phyloP scores from a whole-genome alignment of 2,329 filamentous ascomycete genomes.

The Cryphonectria nitschkei region DNA sequence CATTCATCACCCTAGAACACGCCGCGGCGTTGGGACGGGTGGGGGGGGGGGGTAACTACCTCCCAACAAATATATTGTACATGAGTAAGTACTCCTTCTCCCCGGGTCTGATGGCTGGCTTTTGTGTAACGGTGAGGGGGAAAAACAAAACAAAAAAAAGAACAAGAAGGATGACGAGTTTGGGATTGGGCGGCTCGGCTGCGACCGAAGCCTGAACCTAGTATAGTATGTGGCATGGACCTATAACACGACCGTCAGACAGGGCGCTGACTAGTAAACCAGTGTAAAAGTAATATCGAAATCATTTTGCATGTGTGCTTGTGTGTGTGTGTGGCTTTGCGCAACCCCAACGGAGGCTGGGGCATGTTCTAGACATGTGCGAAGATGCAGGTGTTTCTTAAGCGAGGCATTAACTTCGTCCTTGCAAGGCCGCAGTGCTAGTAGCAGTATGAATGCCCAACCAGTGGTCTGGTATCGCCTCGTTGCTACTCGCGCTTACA shows the following conservation, averaged over 20 bases:
- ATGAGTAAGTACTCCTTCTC: not conserved
- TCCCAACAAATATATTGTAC: not conserved
- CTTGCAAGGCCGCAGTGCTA: not conserved
- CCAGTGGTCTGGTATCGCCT: not conserved
- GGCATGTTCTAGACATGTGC: not conserved
- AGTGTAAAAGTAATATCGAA: not conserved
- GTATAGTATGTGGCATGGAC: not conserved
- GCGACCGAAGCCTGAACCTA: not conserved
- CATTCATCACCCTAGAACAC: not conserved
- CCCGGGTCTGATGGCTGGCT: not conserved
- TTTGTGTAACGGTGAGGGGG: not conserved
- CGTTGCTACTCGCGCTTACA: not conserved
- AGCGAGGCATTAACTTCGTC: not conserved
- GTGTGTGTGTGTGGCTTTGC: not conserved
- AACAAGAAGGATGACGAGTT: not conserved
- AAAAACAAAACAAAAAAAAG: not conserved
- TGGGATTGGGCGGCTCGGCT: constrained; percentile 7
- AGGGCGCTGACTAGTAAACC: not conserved
- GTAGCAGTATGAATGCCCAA: not conserved
- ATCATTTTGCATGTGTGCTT: not conserved
- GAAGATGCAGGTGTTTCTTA: not conserved
- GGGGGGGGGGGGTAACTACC: no score
- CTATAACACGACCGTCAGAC: not conserved
- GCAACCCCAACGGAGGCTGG: not conserved
- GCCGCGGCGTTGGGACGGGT: not conserved